Base-by-base conservation (phyloP, 2,329 filamentous ascomycete species). In the Aspergillus fischeri region DNA sequence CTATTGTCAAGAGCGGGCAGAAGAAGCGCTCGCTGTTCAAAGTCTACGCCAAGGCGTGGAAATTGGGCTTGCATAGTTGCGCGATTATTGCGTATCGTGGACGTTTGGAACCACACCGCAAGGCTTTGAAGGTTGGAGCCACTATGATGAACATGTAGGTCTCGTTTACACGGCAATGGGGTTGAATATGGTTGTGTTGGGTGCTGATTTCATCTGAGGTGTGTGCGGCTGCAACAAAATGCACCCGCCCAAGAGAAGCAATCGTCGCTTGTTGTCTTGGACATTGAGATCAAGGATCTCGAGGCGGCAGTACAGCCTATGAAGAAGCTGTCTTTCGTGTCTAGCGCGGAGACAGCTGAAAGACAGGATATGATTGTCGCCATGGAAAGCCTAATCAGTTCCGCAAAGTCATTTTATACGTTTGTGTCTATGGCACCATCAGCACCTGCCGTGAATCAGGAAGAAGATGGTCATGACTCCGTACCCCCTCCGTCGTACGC, bases 91-190 rank as follows among this genome's bases (percentile, higher is more conserved):
- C 29, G 17, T 54, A 29, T 28, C 52, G 52, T 2, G 29, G 32
- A 11, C 47, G 45, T n/a, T 8, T 54, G 29, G 29, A 27, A n/a
- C n/a, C 28, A 14, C 21, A 44, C 8, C 20, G 49, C 6, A 27
- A n/a, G 20, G 14, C 52, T 1, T 6, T 54, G 45, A 54, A 45
- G 25, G 32, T 42, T 21, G 52, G 35, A 10, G 29, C 52, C 8
- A 41, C 14, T 28, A 38, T 54, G 32, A 54, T 50, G 45, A 54
- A 9, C 14, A 54, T 42, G 52, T 50, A 45, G 28, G 45, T 54
- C 32, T 35, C 14, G 32, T 35, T 11, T 20, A 17, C 11, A 17
- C 10, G 4, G 9, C n/a, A 21, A 21, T 1, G 14, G 14, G 17
- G 11, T 14, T 3, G 14, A 35, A 3, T 17, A 6, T 35, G 4